Percentiles rank a stretch among this genome's conserved stretches.
These are phyloP conservation scores for Neocatenulostroma microsporum DNA, from an alignment of 2,329 filamentous ascomycete genomes.

Conservation along the genomic window DNA sequence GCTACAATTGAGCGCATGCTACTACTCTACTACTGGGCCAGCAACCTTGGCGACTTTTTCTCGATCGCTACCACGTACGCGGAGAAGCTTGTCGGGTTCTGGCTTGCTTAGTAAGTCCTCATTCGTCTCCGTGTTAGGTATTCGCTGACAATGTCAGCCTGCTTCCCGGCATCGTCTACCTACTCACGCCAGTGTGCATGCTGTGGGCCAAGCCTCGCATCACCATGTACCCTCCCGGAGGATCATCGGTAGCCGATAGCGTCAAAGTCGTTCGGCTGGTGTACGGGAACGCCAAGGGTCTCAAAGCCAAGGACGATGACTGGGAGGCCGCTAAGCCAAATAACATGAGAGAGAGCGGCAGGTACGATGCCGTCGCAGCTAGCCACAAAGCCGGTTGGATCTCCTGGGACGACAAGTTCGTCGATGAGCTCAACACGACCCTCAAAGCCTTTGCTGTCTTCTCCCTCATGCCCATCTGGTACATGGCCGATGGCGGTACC, in stretches of 20 bases:
- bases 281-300: too few relatives aligned
- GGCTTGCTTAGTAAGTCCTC: constrained; percentile 48
- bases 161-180: constrained; percentile 54
- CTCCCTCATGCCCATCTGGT: constrained; percentile 38
- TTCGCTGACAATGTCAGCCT: too few relatives aligned
- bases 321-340: constrained; percentile 19
- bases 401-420: constrained; percentile 59
- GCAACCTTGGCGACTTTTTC: constrained; percentile 65
- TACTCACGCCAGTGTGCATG: too few relatives aligned
- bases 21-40: constrained; percentile 61
- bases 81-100: constrained; percentile 58
- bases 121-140: too few relatives aligned
- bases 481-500: constrained; percentile 24
- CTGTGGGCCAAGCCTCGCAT: too few relatives aligned
- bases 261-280: too few relatives aligned
- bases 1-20: constrained; percentile 41
- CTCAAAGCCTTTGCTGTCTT: constrained; percentile 62
- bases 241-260: too few relatives aligned
- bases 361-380: constrained; percentile 17
- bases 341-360: too few relatives aligned
- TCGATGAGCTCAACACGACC: constrained; percentile 61
- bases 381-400: constrained; percentile 13
- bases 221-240: too few relatives aligned
- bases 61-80: constrained; percentile 59
- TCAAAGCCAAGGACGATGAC: constrained; percentile 18